Base-by-base conservation (phyloP, 441 rosid genomes). In the Arabidopsis lyrata region DNA sequence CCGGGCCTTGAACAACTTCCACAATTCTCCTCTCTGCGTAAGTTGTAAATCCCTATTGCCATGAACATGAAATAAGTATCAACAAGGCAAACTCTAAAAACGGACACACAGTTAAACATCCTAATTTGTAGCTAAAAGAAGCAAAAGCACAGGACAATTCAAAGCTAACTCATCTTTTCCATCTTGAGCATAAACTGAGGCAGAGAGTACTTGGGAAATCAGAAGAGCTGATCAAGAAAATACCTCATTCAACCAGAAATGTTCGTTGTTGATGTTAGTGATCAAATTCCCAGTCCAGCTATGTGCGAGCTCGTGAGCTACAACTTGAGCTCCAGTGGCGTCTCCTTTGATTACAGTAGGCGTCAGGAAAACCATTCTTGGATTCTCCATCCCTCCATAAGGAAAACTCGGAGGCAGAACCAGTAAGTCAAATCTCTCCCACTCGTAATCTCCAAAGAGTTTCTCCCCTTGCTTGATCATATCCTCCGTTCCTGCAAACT, bases 241-340 rank as follows among this genome's bases (percentile, higher is more conserved):
- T 78, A 93, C 98, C 96, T 93, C 98, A 76, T 91, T 93, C 83
- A 93, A 79, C 98, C 98, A 91, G 68, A 94, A 94, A 77, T 92
- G 97, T 41, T 94, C 95, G 16, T 92, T 94, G 66, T 88, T 92
- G 75, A 73, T 83, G 77, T 92, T 94, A 61, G 97, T 92, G 47
- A 94, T 94, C 83, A 94, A 78, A 75, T 94, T 94, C 24, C 99
- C 97, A 11, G 99, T 94, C 99, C 99, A 94, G 77, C 99, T 94
- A 78, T 91, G 99, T 1, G 99, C 99, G 5, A 94, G 87, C 83
- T 94, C 99, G 34, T 91, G 99, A 0, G 97, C 99, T 35, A 94
- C 97, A 24, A 94, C 87, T 81, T 89, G 99, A 8, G 99, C 99
- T 2, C 99, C 99, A 39, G 86, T 82, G 0, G 91, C 88, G 58